Evolutionary conservation across 768 basidiomycete species (phyloP).

Genomic region (Boletus fagicola): DNA sequence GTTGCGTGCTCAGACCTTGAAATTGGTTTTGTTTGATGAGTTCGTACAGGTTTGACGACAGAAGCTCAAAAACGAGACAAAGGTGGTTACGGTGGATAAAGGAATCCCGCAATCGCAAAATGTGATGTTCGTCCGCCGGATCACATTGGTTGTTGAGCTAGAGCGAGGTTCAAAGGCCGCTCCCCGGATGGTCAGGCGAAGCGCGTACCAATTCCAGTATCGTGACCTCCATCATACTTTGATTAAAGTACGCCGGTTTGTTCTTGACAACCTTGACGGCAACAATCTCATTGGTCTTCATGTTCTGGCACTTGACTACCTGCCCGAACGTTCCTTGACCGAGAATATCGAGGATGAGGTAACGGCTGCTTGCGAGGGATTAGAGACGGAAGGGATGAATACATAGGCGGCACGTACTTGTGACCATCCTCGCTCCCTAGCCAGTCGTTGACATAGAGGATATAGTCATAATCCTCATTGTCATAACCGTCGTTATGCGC

Average conservation of each 20-base stretch:
- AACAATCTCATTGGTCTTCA: constrained; percentile 98
- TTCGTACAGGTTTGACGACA: constrained; percentile 97
- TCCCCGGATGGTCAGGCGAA: not conserved
- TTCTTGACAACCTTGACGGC: constrained; percentile 99
- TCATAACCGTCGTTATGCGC: constrained; percentile 96
- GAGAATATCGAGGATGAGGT: constrained; percentile 95
- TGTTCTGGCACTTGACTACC: constrained; percentile 99
- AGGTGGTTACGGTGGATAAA: constrained; percentile 97
- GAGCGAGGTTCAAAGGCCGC: constrained; percentile 3
- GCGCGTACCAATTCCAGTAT: constrained; percentile 87
- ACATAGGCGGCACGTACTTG: constrained; percentile 58
- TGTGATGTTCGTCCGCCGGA: constrained; percentile 94
- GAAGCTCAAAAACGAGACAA: constrained; percentile 95
- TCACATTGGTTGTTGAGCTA: constrained; percentile 94
- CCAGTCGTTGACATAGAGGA: constrained; percentile 98
- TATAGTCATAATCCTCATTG: constrained; percentile 99
- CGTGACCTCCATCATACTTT: constrained; percentile 99
- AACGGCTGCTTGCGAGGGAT: constrained; percentile 49
- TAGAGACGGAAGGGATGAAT: constrained; percentile 2
- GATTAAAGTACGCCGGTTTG: constrained; percentile 99
- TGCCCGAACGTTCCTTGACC: constrained; percentile 99
- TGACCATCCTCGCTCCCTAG: constrained; percentile 92
- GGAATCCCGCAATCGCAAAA: constrained; percentile 89
- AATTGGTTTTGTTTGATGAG: constrained; percentile 99
- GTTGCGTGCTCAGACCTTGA: constrained; percentile 92